These are phyloP conservation scores for Yamadazyma songkhlaensis DNA, from an alignment of 1,139 yeast species.

Conservation along the genomic window DNA sequence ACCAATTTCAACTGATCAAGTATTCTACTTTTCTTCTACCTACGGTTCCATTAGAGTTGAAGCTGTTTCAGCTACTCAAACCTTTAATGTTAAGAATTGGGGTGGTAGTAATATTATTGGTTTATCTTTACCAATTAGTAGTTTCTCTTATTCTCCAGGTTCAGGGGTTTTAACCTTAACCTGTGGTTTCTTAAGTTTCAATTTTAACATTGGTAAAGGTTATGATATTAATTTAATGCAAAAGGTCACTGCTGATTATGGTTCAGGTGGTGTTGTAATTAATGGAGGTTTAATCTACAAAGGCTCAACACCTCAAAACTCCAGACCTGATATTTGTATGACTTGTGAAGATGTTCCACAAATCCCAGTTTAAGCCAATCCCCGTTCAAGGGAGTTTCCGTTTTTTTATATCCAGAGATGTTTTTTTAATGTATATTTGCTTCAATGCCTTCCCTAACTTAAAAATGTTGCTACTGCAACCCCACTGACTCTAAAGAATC, in stretches of 20 bases:
- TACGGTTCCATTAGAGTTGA: constrained; percentile 17
- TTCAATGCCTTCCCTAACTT: no score
- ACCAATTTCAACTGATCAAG: constrained; percentile 14
- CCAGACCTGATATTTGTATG: constrained; percentile 16
- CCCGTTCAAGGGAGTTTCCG: no score
- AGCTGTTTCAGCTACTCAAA: constrained; percentile 18
- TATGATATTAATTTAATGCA: constrained; percentile 16
- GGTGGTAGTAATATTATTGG: constrained; percentile 23
- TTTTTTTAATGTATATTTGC: no score
- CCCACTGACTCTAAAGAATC: no score
- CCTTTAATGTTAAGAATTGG: constrained; percentile 22
- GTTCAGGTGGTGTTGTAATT: constrained; percentile 14
- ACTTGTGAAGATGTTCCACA: constrained; percentile 14
- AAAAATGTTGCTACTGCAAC: no score
- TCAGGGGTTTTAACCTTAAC: constrained; percentile 11
- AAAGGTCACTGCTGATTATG: constrained; percentile 14
- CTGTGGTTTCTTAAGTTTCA: constrained; percentile 9
- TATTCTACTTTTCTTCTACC: constrained; percentile 15
- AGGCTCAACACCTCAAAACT: constrained; percentile 15
- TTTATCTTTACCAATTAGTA: constrained; percentile 14
- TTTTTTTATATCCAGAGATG: no score
- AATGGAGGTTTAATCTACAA: constrained; percentile 17
- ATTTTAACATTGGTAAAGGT: constrained; percentile 19
- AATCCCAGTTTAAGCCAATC: background rate
- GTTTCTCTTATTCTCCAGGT: constrained; percentile 12